Conservation (phyloP, 2,329 filamentous ascomycete genomes). For the Colletotrichum euphorbiae region DNA sequence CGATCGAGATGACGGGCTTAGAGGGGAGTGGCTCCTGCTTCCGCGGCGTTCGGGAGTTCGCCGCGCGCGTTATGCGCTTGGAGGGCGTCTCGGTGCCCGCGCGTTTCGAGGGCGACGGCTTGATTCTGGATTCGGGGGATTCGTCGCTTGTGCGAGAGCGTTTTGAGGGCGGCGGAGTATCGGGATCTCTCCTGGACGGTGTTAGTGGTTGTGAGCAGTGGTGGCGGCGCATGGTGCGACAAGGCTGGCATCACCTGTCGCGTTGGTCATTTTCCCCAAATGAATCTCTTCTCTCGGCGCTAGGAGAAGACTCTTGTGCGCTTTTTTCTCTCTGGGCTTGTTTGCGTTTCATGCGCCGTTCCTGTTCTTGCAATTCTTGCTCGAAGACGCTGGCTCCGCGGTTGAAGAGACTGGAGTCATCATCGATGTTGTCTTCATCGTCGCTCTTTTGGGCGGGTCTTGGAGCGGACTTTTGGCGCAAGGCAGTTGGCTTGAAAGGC, state of each 20-base stretch:
- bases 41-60: constrained; percentile 34
- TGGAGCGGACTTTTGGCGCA: constrained; percentile 49
- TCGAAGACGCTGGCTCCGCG: constrained; percentile 63
- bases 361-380: constrained; percentile 52
- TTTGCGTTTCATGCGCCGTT: constrained; percentile 43
- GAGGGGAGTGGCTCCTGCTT: constrained; percentile 27
- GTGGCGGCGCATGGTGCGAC: neutral
- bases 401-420: constrained; percentile 61
- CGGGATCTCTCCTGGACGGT: constrained; percentile 43
- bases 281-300: neutral
- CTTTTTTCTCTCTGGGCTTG: constrained; percentile 31
- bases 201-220: constrained; percentile 37
- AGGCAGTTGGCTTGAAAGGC: constrained; percentile 62
- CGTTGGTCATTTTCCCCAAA: constrained; percentile 44
- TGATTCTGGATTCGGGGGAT: constrained; percentile 31
- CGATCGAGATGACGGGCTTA: constrained; percentile 41
- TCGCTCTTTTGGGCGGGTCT: constrained; percentile 40
- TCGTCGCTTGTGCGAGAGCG: constrained; percentile 45
- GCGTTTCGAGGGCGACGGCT: constrained; percentile 18
- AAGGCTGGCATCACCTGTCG: constrained; percentile 7
- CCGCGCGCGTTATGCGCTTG: constrained; percentile 26
- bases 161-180: constrained; percentile 54
- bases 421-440: constrained; percentile 49
- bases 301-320: constrained; percentile 25
- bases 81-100: constrained; percentile 30